Percentiles rank a stretch among this genome's conserved stretches.
Conservation (phyloP, 768 basidiomycete species). For the Cyclocybe cylindracea region DNA sequence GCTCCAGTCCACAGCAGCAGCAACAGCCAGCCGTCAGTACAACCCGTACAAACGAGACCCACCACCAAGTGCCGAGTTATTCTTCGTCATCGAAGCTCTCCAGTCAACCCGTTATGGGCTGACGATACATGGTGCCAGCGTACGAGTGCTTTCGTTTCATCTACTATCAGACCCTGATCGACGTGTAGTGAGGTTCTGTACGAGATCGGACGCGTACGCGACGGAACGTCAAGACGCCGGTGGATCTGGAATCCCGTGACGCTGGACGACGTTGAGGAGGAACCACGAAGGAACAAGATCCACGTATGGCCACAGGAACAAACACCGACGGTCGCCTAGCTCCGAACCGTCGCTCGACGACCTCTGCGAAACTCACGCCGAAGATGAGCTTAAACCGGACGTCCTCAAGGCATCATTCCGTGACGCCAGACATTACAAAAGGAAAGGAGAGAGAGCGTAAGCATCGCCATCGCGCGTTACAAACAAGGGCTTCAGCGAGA, state of each 20-base stretch:
- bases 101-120: constrained; percentile 69
- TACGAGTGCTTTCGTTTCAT: constrained; percentile 33
- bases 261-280: constrained; percentile 32
- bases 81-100: constrained; percentile 55
- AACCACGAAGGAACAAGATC: neutral
- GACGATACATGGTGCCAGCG: constrained; percentile 64
- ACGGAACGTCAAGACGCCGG: constrained; percentile 52
- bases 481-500: constrained; percentile 13
- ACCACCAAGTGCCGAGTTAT: constrained; percentile 65
- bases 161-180: constrained; percentile 2
- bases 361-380: constrained; percentile 48
- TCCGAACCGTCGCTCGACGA: constrained; percentile 1
- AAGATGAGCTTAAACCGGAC: constrained; percentile 60
- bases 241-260: constrained; percentile 73
- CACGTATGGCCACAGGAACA: constrained; percentile 3
- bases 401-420: constrained; percentile 69
- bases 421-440: constrained; percentile 61
- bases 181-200: constrained; percentile 33
- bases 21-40: constrained; percentile 23
- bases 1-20: constrained; percentile 16
- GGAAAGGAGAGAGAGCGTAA: constrained; percentile 4
- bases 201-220: constrained; percentile 32
- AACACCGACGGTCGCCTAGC: constrained; percentile 3
- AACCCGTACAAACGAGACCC: constrained; percentile 70
- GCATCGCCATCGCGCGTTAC: constrained; percentile 14